Conservation (phyloP, 2,329 filamentous ascomycete species). For the Penicillium sp. region DNA sequence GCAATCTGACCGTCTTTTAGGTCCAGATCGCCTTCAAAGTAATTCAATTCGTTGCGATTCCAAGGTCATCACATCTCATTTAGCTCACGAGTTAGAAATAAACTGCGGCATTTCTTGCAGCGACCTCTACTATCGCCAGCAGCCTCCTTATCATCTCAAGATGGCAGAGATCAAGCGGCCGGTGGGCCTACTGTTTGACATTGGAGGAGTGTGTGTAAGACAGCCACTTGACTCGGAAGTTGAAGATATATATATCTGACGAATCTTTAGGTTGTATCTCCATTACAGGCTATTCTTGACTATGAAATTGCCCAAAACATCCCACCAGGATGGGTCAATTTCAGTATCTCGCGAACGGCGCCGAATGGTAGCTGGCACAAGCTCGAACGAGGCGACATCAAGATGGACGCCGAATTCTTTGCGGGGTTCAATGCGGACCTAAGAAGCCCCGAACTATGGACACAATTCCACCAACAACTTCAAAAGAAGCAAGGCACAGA, state of each 20-base stretch:
- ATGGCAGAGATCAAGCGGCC: slow-evolving; percentile 54
- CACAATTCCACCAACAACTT: slow-evolving; percentile 52
- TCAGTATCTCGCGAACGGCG: slow-evolving; percentile 75
- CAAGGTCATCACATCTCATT: not conserved
- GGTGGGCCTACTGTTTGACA: slow-evolving; percentile 85
- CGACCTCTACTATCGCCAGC: not conserved
- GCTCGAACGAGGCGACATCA: slow-evolving; percentile 80
- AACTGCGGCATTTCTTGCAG: not conserved
- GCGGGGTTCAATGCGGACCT: slow-evolving; percentile 73
- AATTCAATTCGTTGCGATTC: slow-evolving; percentile 12
- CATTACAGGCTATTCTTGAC: slow-evolving; percentile 88
- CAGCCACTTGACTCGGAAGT: not conserved
- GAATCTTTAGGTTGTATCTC: slow-evolving; percentile 70
- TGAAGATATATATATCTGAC: slow-evolving; percentile 9
- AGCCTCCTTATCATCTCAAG: not conserved
- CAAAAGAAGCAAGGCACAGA: slow-evolving; percentile 28
- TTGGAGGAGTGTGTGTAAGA: slow-evolving; percentile 93
- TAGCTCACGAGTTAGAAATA: not conserved
- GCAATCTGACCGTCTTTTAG: slow-evolving; percentile 20
- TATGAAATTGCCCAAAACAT: slow-evolving; percentile 78
- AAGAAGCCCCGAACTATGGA: slow-evolving; percentile 66
- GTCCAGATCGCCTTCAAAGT: slow-evolving; percentile 2
- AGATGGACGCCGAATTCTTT: slow-evolving; percentile 74
- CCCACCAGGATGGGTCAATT: slow-evolving; percentile 87
- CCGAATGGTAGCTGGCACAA: slow-evolving; percentile 84